phyloP scores from a whole-genome alignment of 805 yeast genomes.

The Lipomyces yamanashiensis region DNA sequence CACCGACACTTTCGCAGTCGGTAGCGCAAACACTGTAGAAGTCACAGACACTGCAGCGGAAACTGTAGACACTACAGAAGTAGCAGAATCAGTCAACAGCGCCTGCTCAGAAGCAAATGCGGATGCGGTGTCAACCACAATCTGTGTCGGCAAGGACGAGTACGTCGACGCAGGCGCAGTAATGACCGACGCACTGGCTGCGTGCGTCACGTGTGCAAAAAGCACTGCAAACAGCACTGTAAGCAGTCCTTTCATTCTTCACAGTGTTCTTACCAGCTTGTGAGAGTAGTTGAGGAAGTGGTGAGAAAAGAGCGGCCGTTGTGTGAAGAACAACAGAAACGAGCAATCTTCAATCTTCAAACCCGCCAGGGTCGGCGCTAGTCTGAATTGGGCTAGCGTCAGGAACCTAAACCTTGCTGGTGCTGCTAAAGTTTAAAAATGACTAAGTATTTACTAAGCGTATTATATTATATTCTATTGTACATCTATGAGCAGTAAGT shows the following conservation, averaged over 20 bases:
- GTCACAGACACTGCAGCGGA: neutral
- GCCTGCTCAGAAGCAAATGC: neutral
- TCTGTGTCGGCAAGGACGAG: slow-evolving; percentile 17
- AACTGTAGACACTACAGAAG: neutral
- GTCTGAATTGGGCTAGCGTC: slow-evolving; percentile 9
- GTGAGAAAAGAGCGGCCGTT: neutral
- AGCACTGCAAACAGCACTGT: neutral
- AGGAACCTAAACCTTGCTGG: slow-evolving; percentile 8
- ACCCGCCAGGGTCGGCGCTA: slow-evolving; percentile 7
- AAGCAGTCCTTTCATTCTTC: neutral
- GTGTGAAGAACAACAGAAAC: neutral
- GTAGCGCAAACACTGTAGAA: neutral
- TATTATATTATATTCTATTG: neutral
- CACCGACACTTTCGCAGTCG: neutral
- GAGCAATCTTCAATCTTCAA: neutral
- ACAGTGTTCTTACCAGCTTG: neutral
- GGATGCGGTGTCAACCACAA: slow-evolving; percentile 11
- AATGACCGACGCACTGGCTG: slow-evolving; percentile 3
- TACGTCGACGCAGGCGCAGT: slow-evolving; percentile 2
- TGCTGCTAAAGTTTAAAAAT: neutral
- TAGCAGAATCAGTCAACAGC: neutral
- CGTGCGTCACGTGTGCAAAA: neutral
- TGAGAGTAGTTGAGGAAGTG: neutral
- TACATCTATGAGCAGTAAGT: neutral
- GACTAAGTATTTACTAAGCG: neutral